phyloP scores from a whole-genome alignment of 371 early-diverging fungal species.

The Synchytrium microbalum region DNA sequence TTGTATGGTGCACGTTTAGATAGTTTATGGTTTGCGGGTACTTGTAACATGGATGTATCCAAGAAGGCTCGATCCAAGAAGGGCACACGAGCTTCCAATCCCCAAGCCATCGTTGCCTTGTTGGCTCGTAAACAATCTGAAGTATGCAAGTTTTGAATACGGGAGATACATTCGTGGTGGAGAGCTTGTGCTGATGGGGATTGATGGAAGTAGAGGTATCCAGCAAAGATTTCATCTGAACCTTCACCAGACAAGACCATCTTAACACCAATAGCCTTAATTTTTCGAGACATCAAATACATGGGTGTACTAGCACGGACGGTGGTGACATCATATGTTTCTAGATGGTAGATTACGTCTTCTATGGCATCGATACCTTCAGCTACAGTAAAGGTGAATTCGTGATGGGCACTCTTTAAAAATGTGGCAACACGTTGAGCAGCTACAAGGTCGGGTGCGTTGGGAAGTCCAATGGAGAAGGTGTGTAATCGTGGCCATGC shows the following conservation, averaged over 20 bases:
- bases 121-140: slow-evolving; percentile 94
- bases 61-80: slow-evolving; percentile 86
- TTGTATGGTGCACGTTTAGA: slow-evolving; percentile 43
- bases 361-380: slow-evolving; percentile 91
- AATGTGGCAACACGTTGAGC: slow-evolving; percentile 84
- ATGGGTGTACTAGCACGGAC: slow-evolving; percentile 95
- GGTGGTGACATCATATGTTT: slow-evolving; percentile 99
- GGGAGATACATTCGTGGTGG: slow-evolving; percentile 77
- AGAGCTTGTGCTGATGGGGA: slow-evolving; percentile 77
- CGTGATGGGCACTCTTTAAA: slow-evolving; percentile 86
- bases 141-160: slow-evolving; percentile 91
- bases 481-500: slow-evolving; percentile 86
- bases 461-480: slow-evolving; percentile 89
- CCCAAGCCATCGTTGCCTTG: slow-evolving; percentile 98
- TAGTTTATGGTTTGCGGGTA: slow-evolving; percentile 66
- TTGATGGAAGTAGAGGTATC: slow-evolving; percentile 93
- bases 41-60: slow-evolving; percentile 78
- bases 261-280: slow-evolving; percentile 96
- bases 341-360: slow-evolving; percentile 92
- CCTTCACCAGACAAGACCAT: slow-evolving; percentile 97
- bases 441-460: slow-evolving; percentile 89
- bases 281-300: slow-evolving; percentile 90
- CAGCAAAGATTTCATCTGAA: slow-evolving; percentile 93
- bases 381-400: slow-evolving; percentile 87
- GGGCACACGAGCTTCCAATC: slow-evolving; percentile 94